phyloP scores from a whole-genome alignment of 2,329 filamentous ascomycete species.

The Malbranchea cinnamomea region DNA sequence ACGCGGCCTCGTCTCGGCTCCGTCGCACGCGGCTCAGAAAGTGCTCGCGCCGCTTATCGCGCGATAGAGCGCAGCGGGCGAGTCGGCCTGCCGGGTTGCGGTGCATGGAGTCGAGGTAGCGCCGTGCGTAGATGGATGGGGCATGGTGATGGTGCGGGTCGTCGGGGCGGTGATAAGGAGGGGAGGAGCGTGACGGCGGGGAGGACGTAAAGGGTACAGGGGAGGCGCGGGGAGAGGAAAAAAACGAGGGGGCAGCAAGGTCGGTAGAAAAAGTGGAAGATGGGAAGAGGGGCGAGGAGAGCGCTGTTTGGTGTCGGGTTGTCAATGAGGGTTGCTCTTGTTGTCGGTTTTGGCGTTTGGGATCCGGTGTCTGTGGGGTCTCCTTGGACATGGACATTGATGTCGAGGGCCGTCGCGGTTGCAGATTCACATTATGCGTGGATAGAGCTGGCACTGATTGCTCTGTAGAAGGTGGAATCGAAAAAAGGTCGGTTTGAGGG shows the following conservation, averaged over 20 bases:
- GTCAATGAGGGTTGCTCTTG: neutral
- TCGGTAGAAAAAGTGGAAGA: no score
- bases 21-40: constrained; percentile 29
- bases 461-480: no score
- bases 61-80: constrained; percentile 13
- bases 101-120: no score
- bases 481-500: neutral
- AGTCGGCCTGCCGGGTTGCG: constrained; percentile 18
- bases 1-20: constrained; percentile 24
- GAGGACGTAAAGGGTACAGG: no score
- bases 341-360: neutral
- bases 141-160: neutral
- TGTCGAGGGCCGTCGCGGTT: no score
- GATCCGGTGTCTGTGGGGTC: neutral
- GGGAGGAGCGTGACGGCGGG: constrained; percentile 4
- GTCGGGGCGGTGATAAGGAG: constrained; percentile 9
- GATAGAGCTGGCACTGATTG: neutral
- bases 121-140: constrained; percentile 19
- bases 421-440: constrained; percentile 1
- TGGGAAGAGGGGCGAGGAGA: neutral
- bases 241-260: no score
- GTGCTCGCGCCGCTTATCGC: constrained; percentile 21
- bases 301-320: neutral
- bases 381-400: neutral
- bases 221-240: no score